These are phyloP conservation scores for Trichoderma afroharzianum DNA, from an alignment of 2,329 filamentous ascomycete genomes.

Conservation along the genomic window DNA sequence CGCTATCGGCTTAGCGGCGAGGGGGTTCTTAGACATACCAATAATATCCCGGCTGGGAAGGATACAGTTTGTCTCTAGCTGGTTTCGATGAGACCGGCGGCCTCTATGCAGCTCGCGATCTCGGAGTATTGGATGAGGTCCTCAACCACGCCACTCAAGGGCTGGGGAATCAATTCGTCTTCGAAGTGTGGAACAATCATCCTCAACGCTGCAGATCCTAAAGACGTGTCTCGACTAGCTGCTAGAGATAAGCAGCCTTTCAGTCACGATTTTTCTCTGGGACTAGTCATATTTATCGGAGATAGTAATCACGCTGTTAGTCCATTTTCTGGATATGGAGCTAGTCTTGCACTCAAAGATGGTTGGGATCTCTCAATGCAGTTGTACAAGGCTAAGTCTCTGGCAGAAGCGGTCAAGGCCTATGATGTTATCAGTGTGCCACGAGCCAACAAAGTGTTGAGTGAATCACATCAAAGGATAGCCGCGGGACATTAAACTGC, in stretches of 20 bases:
- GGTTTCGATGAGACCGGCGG: constrained; percentile 29
- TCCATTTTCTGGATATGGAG: constrained; percentile 44
- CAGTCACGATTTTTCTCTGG: constrained; percentile 22
- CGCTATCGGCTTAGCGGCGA: not conserved
- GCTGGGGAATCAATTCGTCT: not conserved
- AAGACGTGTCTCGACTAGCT: constrained; percentile 34
- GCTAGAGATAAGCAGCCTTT: constrained; percentile 42
- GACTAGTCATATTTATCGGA: constrained; percentile 39
- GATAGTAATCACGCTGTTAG: constrained; percentile 45
- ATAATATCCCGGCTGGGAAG: constrained; percentile 24
- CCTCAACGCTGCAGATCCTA: constrained; percentile 34
- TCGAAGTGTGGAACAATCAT: constrained; percentile 22
- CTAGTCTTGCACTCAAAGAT: constrained; percentile 42
- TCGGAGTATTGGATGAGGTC: constrained; percentile 32
- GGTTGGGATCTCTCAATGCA: constrained; percentile 39
- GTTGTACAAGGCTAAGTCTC: constrained; percentile 26
- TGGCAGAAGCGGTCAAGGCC: constrained; percentile 28
- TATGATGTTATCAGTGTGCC: constrained; percentile 35
- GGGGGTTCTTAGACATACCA: not conserved
- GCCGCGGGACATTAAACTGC: not conserved
- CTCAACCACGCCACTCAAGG: constrained; percentile 24
- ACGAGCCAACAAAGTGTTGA: constrained; percentile 26
- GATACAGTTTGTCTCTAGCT: constrained; percentile 34
- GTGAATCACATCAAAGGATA: constrained; percentile 19
- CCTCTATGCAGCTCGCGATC: constrained; percentile 32